These are phyloP conservation scores for Yamadazyma dushanensis DNA, from an alignment of 1,139 yeast genomes.

Conservation along the genomic window DNA sequence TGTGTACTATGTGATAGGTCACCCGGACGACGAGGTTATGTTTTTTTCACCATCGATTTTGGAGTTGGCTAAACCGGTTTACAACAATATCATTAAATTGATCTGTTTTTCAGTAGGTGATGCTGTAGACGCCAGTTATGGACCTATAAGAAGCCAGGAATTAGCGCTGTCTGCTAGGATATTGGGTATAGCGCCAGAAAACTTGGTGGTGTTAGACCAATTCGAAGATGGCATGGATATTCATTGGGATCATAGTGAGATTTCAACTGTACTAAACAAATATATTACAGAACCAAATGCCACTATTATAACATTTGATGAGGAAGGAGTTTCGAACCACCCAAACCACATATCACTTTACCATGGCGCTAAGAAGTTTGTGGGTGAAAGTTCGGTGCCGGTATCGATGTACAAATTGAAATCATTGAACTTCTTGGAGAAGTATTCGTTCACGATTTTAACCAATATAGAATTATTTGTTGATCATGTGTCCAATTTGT, in stretches of 20 bases:
- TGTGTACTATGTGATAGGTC: constrained; percentile 72
- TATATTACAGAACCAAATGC: constrained; percentile 1
- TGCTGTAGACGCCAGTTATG: constrained; percentile 63
- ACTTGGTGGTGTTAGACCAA: constrained; percentile 49
- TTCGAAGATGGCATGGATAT: constrained; percentile 72
- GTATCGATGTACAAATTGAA: constrained; percentile 37
- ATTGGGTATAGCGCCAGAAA: constrained; percentile 48
- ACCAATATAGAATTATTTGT: constrained; percentile 48
- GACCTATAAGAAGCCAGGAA: constrained; percentile 61
- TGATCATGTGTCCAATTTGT: constrained; percentile 29
- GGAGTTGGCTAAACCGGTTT: constrained; percentile 48
- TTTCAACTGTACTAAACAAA: not conserved
- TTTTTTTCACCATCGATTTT: constrained; percentile 83
- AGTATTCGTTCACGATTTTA: constrained; percentile 51
- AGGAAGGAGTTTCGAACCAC: constrained; percentile 79
- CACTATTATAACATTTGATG: constrained; percentile 68
- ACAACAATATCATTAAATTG: constrained; percentile 54
- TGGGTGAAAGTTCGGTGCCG: constrained; percentile 15
- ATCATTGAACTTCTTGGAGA: constrained; percentile 47
- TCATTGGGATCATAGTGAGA: constrained; percentile 57
- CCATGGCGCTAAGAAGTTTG: constrained; percentile 50
- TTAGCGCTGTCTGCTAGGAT: constrained; percentile 55
- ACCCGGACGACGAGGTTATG: constrained; percentile 99
- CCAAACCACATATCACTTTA: constrained; percentile 76
- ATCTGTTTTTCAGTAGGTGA: constrained; percentile 81